These are phyloP conservation scores for Galerina sulciceps DNA, from an alignment of 768 basidiomycete genomes.

Conservation along the genomic window DNA sequence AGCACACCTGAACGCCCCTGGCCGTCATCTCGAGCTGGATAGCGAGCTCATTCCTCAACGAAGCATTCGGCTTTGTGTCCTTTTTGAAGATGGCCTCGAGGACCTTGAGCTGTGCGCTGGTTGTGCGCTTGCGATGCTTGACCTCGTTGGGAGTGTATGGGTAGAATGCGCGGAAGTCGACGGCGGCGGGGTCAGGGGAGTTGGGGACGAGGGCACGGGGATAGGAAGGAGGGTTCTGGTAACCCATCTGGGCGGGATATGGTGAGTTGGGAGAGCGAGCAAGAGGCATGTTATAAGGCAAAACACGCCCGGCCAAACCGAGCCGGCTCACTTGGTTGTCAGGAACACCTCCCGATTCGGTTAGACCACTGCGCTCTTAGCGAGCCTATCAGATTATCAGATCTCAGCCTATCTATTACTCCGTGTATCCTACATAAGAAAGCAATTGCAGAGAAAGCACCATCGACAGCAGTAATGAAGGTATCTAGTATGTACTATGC, in stretches of 20 bases:
- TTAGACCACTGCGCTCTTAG: slow-evolving; percentile 22
- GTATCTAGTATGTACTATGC: no score
- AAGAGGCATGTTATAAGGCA: slow-evolving; percentile 27
- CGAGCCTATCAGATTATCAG: slow-evolving; percentile 20
- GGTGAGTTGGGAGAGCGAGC: slow-evolving; percentile 34
- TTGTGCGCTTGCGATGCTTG: slow-evolving; percentile 92
- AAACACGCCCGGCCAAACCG: slow-evolving; percentile 15
- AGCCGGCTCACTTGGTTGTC: slow-evolving; percentile 30
- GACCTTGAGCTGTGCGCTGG: slow-evolving; percentile 84
- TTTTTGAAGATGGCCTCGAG: slow-evolving; percentile 86
- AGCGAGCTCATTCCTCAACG: slow-evolving; percentile 79
- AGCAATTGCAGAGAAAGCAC: neutral
- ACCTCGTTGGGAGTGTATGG: slow-evolving; percentile 92
- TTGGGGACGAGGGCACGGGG: slow-evolving; percentile 50
- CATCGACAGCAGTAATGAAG: slow-evolving; percentile 3
- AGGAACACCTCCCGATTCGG: slow-evolving; percentile 25
- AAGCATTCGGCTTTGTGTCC: slow-evolving; percentile 91
- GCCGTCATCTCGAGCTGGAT: slow-evolving; percentile 89
- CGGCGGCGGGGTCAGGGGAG: slow-evolving; percentile 65
- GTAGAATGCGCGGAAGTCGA: slow-evolving; percentile 84
- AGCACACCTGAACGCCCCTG: slow-evolving; percentile 89
- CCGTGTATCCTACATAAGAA: slow-evolving; percentile 4
- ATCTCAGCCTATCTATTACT: slow-evolving; percentile 3
- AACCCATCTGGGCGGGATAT: slow-evolving; percentile 32
- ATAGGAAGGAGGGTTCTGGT: slow-evolving; percentile 38